A percentile compares a stretch with the other conserved stretches of the same genome.
Evolutionary conservation across 2,329 filamentous ascomycete genomes (phyloP).

Genomic region (Apiospora saccharicola): DNA sequence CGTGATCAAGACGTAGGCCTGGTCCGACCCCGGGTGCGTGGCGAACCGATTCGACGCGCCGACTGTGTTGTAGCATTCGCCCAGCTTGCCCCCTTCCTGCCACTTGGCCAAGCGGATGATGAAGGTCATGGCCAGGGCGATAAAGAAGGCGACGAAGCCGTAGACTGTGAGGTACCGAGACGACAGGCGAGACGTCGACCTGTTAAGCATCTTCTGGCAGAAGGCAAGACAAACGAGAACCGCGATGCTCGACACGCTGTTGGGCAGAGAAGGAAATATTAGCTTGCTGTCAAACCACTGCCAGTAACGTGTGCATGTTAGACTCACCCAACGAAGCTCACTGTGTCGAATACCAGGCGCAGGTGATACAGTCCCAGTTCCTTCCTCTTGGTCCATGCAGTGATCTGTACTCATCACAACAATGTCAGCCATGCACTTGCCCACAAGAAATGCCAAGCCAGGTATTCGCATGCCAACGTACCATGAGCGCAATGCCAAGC

Average conservation of each 20-base stretch:
- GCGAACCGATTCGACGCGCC: constrained; percentile 30
- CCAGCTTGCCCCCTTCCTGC: constrained; percentile 32
- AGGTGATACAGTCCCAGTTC: constrained; percentile 31
- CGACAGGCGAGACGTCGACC: constrained; percentile 26
- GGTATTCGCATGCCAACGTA: neutral
- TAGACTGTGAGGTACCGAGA: constrained; percentile 38
- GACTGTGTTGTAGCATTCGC: constrained; percentile 39
- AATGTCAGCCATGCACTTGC: neutral
- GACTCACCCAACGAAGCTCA: constrained; percentile 32
- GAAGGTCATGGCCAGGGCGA: constrained; percentile 39
- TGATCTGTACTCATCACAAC: constrained; percentile 22
- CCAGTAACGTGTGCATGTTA: neutral
- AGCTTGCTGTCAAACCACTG: neutral
- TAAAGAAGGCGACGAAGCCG: constrained; percentile 37
- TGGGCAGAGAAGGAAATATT: too few relatives aligned
- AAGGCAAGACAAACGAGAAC: constrained; percentile 27
- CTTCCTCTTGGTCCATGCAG: constrained; percentile 29
- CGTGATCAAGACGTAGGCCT: constrained; percentile 36
- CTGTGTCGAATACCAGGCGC: constrained; percentile 30
- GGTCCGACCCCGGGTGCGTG: constrained; percentile 36
- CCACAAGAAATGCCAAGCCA: neutral
- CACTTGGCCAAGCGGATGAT: constrained; percentile 36
- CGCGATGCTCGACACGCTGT: constrained; percentile 29
- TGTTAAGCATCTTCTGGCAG: constrained; percentile 27
- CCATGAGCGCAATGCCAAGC: constrained; percentile 30